These are phyloP conservation scores for Elsinoe batatas DNA, from an alignment of 2,329 filamentous ascomycete species.

Conservation along the genomic window DNA sequence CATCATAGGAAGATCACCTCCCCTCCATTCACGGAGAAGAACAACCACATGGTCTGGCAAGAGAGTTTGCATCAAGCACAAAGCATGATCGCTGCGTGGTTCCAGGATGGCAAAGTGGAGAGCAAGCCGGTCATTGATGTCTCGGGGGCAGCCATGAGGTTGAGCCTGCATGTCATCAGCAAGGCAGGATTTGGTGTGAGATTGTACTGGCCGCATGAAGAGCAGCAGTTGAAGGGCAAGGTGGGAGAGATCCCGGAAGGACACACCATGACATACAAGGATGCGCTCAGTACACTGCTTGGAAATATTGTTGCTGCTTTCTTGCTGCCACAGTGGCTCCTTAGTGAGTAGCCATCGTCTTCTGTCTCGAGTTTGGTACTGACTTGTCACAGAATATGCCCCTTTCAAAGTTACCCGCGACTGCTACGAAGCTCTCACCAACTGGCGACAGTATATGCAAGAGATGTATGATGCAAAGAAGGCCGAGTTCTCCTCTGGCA, in stretches of 20 bases:
- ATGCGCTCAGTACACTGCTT: conserved; percentile 51
- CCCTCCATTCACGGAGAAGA: conserved; percentile 67
- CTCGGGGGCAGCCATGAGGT: conserved; percentile 56
- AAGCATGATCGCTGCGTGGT: conserved; percentile 52
- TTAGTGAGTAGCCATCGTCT: conserved; percentile 32
- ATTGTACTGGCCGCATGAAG: conserved; percentile 50
- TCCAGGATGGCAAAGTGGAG: conserved; percentile 34
- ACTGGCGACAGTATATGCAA: conserved; percentile 61
- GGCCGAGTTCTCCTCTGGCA: conserved; percentile 32
- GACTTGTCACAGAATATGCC: conserved; percentile 23
- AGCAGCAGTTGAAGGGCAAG: conserved; percentile 20
- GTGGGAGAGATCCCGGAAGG: conserved; percentile 33
- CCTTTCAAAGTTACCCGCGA: conserved; percentile 44
- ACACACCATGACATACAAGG: conserved; percentile 55
- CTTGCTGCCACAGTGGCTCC: conserved; percentile 48
- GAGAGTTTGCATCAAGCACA: conserved; percentile 55
- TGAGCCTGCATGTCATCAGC: conserved; percentile 51
- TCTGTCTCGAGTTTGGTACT: neutral
- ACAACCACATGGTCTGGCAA: conserved; percentile 56
- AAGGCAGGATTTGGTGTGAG: conserved; percentile 61
- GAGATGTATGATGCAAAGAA: conserved; percentile 57
- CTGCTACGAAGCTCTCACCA: conserved; percentile 46
- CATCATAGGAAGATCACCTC: conserved; percentile 63
- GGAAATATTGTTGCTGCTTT: conserved; percentile 55
- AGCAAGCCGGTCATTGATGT: conserved; percentile 44